Evolutionary conservation across 345 rosid species (phyloP).

Genomic region (Acer campestre): DNA sequence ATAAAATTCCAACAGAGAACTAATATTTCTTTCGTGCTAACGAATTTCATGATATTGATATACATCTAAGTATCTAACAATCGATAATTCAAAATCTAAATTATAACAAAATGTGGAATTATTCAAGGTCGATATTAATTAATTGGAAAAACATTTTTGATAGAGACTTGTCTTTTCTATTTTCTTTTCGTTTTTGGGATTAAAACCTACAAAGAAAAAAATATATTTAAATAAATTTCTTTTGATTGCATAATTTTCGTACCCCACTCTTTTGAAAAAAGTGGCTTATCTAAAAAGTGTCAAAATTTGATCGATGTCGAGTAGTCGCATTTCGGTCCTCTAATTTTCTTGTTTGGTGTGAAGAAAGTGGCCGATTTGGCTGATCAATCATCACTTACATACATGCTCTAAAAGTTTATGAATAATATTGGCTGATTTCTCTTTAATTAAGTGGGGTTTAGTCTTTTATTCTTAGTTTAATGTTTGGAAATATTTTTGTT

Average conservation of each 20-base stretch:
- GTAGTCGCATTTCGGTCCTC: conserved; percentile 54
- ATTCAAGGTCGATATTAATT: too few relatives aligned
- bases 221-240: neutral
- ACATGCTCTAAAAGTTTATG: neutral
- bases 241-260: neutral
- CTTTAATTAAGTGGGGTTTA: neutral
- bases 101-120: too few relatives aligned
- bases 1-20: too few relatives aligned
- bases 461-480: neutral
- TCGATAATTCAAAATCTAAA: too few relatives aligned
- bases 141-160: too few relatives aligned
- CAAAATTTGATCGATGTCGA: conserved; percentile 45
- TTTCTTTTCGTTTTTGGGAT: too few relatives aligned
- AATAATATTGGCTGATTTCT: neutral
- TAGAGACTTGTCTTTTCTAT: too few relatives aligned
- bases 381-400: neutral
- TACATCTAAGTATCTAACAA: too few relatives aligned
- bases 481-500: neutral
- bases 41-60: too few relatives aligned
- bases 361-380: conserved; percentile 36
- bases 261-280: conserved; percentile 6
- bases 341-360: conserved; percentile 18
- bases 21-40: too few relatives aligned
- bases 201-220: too few relatives aligned
- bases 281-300: neutral